Conservation (phyloP, 2,329 filamentous ascomycete genomes). For the Zymoseptoria brevis region DNA sequence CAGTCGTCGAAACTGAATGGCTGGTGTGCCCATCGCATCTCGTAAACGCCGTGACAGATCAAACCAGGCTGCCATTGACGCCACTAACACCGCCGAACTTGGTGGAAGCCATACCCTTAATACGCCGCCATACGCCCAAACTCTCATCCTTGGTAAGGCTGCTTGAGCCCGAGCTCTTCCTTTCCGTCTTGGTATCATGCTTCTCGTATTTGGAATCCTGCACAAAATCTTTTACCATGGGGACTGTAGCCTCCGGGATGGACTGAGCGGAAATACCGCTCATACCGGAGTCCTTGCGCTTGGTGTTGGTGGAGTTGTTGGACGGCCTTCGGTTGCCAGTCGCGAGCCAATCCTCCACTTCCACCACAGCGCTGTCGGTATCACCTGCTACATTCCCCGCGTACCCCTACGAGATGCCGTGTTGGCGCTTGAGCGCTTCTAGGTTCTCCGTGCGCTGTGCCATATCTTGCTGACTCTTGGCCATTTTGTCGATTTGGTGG, state of each 20-base stretch:
- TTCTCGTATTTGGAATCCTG: conserved; percentile 10
- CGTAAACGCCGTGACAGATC: background rate
- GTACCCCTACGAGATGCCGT: conserved; percentile 80
- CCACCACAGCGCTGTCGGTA: conserved; percentile 11
- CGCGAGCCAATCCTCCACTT: background rate
- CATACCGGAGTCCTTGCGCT: conserved; percentile 26
- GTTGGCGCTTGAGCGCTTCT: conserved; percentile 95
- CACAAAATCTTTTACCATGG: conserved; percentile 24
- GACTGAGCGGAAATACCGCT: conserved; percentile 8
- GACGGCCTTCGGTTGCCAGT: conserved; percentile 6
- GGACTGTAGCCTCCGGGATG: conserved; percentile 17
- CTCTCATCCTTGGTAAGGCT: conserved; percentile 16
- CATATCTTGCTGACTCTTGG: conserved; percentile 65
- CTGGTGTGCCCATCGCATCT: background rate
- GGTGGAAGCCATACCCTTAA: conserved; percentile 13
- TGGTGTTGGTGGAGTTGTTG: conserved; percentile 1
- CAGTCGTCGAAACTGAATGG: background rate
- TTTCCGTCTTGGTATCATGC: conserved; percentile 10
- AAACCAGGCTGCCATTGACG: conserved; percentile 4
- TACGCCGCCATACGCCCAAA: conserved; percentile 16
- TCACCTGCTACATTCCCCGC: conserved; percentile 27
- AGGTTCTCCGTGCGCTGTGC: conserved; percentile 91
- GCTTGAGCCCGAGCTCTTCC: conserved; percentile 6
- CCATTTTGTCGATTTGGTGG: conserved; percentile 63
- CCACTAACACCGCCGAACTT: conserved; percentile 2